These are phyloP conservation scores for Colletotrichum sp. DNA, from an alignment of 2,329 filamentous ascomycete genomes.

Conservation along the genomic window DNA sequence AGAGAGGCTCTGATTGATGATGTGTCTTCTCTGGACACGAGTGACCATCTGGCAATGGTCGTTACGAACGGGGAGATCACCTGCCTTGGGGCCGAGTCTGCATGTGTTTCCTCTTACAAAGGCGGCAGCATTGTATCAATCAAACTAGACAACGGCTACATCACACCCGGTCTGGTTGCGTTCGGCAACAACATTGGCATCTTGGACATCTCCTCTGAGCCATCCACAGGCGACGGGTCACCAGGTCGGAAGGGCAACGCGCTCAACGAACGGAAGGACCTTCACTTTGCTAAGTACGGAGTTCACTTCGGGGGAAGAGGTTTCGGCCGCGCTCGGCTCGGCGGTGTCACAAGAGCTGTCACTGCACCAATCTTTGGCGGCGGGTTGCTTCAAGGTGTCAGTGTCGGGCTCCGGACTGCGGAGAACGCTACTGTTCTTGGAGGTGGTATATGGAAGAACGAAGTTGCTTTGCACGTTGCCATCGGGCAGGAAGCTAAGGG, in stretches of 20 bases:
- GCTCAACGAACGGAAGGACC: conserved; percentile 27
- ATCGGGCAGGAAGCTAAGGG: conserved; percentile 38
- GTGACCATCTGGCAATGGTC: not conserved
- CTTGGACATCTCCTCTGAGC: conserved; percentile 49
- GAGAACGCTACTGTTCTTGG: conserved; percentile 39
- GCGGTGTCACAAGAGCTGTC: conserved; percentile 47
- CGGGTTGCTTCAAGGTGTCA: conserved; percentile 42
- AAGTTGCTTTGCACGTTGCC: conserved; percentile 45
- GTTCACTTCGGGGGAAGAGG: conserved; percentile 41
- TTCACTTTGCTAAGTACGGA: conserved; percentile 43
- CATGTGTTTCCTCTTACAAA: not conserved
- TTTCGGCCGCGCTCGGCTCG: conserved; percentile 44
- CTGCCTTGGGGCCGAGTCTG: not conserved
- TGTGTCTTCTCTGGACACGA: no score
- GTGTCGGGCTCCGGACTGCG: conserved; percentile 41
- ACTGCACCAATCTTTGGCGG: conserved; percentile 36
- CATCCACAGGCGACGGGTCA: conserved; percentile 50
- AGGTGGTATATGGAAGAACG: conserved; percentile 43
- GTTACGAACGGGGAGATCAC: not conserved
- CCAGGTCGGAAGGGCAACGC: conserved; percentile 28
- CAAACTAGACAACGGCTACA: conserved; percentile 46
- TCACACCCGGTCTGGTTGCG: conserved; percentile 52
- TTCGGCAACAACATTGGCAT: conserved; percentile 53
- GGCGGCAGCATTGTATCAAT: conserved; percentile 26
- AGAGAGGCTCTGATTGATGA: not conserved